Conservation (phyloP, 1,139 yeast genomes). For the Hansenula sp. region DNA sequence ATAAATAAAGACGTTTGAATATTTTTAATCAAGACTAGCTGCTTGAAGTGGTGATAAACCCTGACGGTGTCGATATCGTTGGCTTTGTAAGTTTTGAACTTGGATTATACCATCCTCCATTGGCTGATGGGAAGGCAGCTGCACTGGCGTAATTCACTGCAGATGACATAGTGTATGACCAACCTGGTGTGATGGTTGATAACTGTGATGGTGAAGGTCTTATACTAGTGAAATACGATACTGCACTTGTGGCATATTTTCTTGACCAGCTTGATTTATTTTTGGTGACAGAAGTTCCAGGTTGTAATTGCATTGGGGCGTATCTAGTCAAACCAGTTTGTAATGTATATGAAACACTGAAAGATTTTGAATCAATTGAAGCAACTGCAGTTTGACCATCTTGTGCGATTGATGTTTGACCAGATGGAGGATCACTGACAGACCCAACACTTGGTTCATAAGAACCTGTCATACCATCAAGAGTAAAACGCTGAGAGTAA, state of each 20-base stretch:
- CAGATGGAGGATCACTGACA: slow-evolving; percentile 40
- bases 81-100: slow-evolving; percentile 23
- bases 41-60: neutral
- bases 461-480: slow-evolving; percentile 70
- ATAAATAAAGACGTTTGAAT: too few species aligned
- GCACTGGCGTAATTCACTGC: slow-evolving; percentile 62
- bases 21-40: too few species aligned
- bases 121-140: slow-evolving; percentile 58
- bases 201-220: slow-evolving; percentile 39
- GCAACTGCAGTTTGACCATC: slow-evolving; percentile 19
- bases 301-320: slow-evolving; percentile 93
- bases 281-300: slow-evolving; percentile 60
- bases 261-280: slow-evolving; percentile 53
- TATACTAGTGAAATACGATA: slow-evolving; percentile 48
- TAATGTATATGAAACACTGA: slow-evolving; percentile 55
- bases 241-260: slow-evolving; percentile 61
- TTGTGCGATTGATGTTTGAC: slow-evolving; percentile 30
- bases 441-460: slow-evolving; percentile 33
- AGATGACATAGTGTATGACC: slow-evolving; percentile 67
- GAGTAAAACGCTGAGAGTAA: slow-evolving; percentile 62
- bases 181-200: slow-evolving; percentile 76
- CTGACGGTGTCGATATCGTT: slow-evolving; percentile 12
- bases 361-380: slow-evolving; percentile 31
- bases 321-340: slow-evolving; percentile 73
- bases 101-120: slow-evolving; percentile 46